Conservation (phyloP, 106 monocot genomes). For the Platanthera zijinensis region DNA sequence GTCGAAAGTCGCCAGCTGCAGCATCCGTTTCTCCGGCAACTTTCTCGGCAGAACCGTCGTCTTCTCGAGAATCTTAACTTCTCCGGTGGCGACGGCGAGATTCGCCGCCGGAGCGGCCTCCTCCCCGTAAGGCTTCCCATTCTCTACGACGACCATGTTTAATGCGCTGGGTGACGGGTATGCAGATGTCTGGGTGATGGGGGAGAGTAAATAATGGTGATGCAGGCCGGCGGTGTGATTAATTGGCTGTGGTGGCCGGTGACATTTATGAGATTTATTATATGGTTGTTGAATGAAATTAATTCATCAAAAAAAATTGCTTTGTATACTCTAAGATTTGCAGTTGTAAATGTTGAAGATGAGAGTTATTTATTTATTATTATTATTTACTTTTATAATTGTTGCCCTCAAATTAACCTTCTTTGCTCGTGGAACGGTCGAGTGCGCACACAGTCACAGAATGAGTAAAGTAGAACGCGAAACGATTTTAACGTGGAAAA, state of each 20-base stretch:
- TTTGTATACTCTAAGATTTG: no score
- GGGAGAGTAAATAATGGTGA: not conserved
- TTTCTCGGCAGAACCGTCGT: conserved; percentile 36
- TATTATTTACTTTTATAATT: no score
- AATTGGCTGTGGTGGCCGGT: not conserved
- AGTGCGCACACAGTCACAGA: no score
- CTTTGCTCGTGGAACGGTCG: no score
- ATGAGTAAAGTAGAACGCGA: no score
- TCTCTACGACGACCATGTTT: not conserved
- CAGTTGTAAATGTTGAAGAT: no score
- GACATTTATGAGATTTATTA: not conserved
- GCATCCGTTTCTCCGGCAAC: conserved; percentile 12
- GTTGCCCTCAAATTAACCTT: no score
- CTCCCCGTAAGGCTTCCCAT: not conserved
- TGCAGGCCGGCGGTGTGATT: not conserved
- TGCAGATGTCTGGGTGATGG: not conserved
- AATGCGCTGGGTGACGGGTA: not conserved
- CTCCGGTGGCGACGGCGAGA: not conserved
- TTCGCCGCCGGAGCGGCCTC: not conserved
- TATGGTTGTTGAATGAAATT: not conserved
- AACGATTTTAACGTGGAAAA: no score
- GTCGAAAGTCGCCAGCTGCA: conserved; percentile 71
- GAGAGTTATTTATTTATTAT: no score
- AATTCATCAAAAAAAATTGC: no score
- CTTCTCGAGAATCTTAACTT: conserved; percentile 38